Evolutionary conservation across 805 yeast genomes (phyloP).

Genomic region (Kockiozyma suomiensis): DNA sequence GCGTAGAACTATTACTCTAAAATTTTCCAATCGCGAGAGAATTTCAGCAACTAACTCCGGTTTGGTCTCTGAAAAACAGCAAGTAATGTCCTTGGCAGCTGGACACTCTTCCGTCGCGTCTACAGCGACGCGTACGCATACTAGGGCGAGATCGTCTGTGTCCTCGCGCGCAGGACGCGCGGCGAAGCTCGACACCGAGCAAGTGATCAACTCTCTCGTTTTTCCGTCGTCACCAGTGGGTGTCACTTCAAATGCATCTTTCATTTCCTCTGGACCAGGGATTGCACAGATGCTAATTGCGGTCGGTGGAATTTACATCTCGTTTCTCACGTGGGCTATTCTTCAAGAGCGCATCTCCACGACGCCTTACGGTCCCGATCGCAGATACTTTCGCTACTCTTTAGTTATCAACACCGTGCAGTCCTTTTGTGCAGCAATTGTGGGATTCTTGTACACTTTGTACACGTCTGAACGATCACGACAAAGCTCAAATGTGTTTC

Average conservation of each 20-base stretch:
- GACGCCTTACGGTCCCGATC: conserved; percentile 64
- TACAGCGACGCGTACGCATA: background rate
- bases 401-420: conserved; percentile 76
- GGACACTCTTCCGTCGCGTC: background rate
- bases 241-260: background rate
- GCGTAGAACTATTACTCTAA: background rate
- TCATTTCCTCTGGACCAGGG: background rate
- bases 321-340: conserved; percentile 89
- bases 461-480: background rate
- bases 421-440: conserved; percentile 67
- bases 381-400: conserved; percentile 68
- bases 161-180: background rate
- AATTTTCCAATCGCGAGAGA: too few relatives aligned
- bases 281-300: conserved; percentile 38
- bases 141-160: background rate
- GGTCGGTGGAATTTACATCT: conserved; percentile 72
- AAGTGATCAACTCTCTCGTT: background rate
- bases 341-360: conserved; percentile 87
- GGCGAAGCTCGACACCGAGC: background rate
- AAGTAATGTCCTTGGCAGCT: background rate
- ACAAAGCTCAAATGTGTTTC: conserved; percentile 34
- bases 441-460: conserved; percentile 63
- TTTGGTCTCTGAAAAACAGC: too few relatives aligned
- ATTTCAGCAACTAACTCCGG: too few relatives aligned
- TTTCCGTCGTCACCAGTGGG: background rate